These are phyloP conservation scores for Globisporangium mamillatum DNA, from an alignment of 352 stramenopile genomes.

Conservation along the genomic window DNA sequence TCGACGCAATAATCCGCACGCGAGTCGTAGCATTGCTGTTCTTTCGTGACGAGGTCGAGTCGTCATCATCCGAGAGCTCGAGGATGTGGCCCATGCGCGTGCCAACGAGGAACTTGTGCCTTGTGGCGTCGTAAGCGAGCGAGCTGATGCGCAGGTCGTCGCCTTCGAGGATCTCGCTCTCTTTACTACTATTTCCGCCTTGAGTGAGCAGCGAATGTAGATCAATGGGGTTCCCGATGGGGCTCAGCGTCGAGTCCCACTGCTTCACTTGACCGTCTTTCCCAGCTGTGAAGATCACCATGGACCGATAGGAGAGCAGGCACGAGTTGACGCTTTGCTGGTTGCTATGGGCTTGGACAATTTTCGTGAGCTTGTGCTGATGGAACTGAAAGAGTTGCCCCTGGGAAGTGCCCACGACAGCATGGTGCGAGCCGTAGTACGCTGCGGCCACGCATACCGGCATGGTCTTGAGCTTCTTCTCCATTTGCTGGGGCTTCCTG, in stretches of 20 bases:
- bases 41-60: not conserved
- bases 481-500: slow-evolving; percentile 49
- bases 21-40: not conserved
- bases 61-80: slow-evolving; percentile 45
- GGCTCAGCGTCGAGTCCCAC: slow-evolving; percentile 74
- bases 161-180: slow-evolving; percentile 23
- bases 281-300: slow-evolving; percentile 74
- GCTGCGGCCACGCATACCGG: slow-evolving; percentile 45
- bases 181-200: not conserved
- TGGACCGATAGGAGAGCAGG: slow-evolving; percentile 56
- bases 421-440: slow-evolving; percentile 56
- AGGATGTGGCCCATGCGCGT: slow-evolving; percentile 59
- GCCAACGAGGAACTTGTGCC: slow-evolving; percentile 50
- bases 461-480: slow-evolving; percentile 41
- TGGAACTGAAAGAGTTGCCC: slow-evolving; percentile 75
- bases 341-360: slow-evolving; percentile 57
- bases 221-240: slow-evolving; percentile 69
- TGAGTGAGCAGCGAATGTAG: slow-evolving; percentile 34
- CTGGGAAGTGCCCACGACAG: slow-evolving; percentile 57
- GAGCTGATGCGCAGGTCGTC: slow-evolving; percentile 74
- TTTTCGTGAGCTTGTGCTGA: slow-evolving; percentile 43
- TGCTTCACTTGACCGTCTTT: slow-evolving; percentile 78
- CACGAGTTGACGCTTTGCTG: slow-evolving; percentile 55
- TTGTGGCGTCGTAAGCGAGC: slow-evolving; percentile 56
- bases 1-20: slow-evolving; percentile 44